A percentile compares a stretch with the other conserved stretches of the same genome.
Conservation (phyloP, 495 filamentous ascomycete species). For the Oidiodendron maius region DNA sequence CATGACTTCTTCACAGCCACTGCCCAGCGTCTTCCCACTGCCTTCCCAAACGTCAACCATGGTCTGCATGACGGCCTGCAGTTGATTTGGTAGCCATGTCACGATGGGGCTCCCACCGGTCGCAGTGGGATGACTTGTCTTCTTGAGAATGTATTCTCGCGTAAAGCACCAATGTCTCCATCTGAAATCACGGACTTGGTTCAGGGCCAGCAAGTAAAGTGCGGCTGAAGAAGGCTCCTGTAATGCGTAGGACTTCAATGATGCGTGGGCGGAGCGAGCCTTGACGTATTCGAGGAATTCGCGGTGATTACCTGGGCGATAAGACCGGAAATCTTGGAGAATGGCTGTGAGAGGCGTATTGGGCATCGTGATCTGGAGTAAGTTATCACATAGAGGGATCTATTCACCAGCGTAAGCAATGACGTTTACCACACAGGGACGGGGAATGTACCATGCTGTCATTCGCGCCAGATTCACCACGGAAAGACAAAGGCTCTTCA, state of each 20-base stretch:
- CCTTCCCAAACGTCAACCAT: slow-evolving; percentile 34
- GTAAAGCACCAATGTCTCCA: slow-evolving; percentile 96
- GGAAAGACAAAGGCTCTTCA: slow-evolving; percentile 65
- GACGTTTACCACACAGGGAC: not conserved
- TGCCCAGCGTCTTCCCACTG: slow-evolving; percentile 29
- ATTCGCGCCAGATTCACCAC: slow-evolving; percentile 86
- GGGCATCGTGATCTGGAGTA: slow-evolving; percentile 76
- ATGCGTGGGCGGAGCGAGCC: slow-evolving; percentile 44
- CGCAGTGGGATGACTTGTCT: slow-evolving; percentile 75
- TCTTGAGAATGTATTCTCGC: slow-evolving; percentile 87
- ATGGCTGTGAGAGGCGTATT: slow-evolving; percentile 78
- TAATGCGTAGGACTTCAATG: slow-evolving; percentile 57
- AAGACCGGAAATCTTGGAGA: slow-evolving; percentile 76
- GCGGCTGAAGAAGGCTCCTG: slow-evolving; percentile 31
- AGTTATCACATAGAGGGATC: slow-evolving; percentile 82
- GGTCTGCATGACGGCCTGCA: slow-evolving; percentile 38
- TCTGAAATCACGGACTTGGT: slow-evolving; percentile 85
- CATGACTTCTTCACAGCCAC: slow-evolving; percentile 59
- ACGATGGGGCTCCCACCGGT: slow-evolving; percentile 91
- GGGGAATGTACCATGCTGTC: slow-evolving; percentile 62
- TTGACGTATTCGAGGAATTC: slow-evolving; percentile 72
- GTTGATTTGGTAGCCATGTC: slow-evolving; percentile 35
- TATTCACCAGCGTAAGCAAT: slow-evolving; percentile 9
- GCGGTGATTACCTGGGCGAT: slow-evolving; percentile 79
- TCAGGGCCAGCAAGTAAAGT: slow-evolving; percentile 65